Evolutionary conservation across 768 basidiomycete species (phyloP).

Genomic region (Mycena albidolilacea): DNA sequence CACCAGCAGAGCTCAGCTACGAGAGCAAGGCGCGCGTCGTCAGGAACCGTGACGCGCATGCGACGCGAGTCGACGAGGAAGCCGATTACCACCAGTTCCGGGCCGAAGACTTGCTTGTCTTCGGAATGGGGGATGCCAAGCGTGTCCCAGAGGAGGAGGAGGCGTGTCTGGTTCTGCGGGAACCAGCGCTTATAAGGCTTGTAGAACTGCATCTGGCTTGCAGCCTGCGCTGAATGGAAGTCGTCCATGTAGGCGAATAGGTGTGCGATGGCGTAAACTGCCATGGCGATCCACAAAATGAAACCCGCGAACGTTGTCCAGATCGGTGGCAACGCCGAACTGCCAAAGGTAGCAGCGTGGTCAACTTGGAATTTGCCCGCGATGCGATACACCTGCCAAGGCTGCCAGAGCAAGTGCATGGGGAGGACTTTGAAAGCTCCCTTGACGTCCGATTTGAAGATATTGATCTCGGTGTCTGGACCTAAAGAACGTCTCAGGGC

Average conservation of each 20-base stretch:
- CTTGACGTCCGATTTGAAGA: constrained; percentile 55
- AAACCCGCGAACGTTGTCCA: constrained; percentile 52
- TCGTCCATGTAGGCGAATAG: constrained; percentile 55
- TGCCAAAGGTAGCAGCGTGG: constrained; percentile 44
- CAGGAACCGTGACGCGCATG: constrained; percentile 48
- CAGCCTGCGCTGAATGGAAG: constrained; percentile 42
- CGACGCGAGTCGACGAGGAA: constrained; percentile 52
- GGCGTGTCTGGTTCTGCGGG: constrained; percentile 49
- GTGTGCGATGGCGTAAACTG: constrained; percentile 35
- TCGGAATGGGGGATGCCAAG: constrained; percentile 56
- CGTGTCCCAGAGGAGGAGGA: constrained; percentile 57
- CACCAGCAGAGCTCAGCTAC: constrained; percentile 3
- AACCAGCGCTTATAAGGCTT: constrained; percentile 44
- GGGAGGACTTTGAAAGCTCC: constrained; percentile 56
- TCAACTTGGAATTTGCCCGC: constrained; percentile 44
- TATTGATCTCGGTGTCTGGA: constrained; percentile 9
- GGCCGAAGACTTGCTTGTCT: constrained; percentile 55
- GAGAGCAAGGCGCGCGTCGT: constrained; percentile 19
- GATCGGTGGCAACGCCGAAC: constrained; percentile 36
- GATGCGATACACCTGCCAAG: constrained; percentile 51
- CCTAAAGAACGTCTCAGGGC: background rate
- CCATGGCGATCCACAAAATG: constrained; percentile 54
- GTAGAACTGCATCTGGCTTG: constrained; percentile 44
- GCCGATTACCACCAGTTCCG: constrained; percentile 54
- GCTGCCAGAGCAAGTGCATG: constrained; percentile 56